Evolutionary conservation across 179 eudicot species (phyloP).

Genomic region (Beta macrorhiza): DNA sequence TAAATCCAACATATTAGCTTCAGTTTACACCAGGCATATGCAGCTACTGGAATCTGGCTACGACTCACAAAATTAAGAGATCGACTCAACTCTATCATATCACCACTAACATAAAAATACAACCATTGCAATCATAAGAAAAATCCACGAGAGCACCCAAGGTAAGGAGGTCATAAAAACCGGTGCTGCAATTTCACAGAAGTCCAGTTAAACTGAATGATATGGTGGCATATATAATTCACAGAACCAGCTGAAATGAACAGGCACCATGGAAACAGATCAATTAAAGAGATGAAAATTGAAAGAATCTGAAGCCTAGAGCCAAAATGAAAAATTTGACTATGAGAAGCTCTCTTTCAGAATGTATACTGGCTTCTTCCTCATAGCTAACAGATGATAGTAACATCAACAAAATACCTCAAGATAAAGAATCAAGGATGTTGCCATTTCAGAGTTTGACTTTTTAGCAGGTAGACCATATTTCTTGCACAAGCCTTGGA

Average conservation of each 20-base stretch:
- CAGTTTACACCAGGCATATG: background rate
- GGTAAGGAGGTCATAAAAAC: background rate
- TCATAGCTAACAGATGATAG: constrained; percentile 8
- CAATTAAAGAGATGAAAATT: constrained; percentile 7
- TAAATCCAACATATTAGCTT: background rate
- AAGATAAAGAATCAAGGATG: constrained; percentile 41
- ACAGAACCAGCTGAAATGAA: background rate
- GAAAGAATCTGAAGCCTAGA: background rate
- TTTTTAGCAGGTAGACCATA: constrained; percentile 53
- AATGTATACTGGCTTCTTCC: constrained; percentile 2
- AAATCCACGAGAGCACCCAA: background rate
- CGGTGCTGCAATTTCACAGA: background rate
- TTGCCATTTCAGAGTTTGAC: constrained; percentile 48
- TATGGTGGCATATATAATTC: constrained; percentile 4
- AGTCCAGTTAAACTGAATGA: background rate
- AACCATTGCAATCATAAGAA: background rate
- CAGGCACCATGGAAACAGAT: background rate
- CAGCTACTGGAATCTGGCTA: background rate
- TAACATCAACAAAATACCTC: constrained; percentile 38
- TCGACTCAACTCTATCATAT: background rate
- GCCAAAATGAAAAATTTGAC: constrained; percentile 1
- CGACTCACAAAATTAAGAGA: background rate
- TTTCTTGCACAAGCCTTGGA: constrained; percentile 54
- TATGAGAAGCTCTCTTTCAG: background rate
- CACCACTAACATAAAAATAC: background rate